Conservation (phyloP, 495 filamentous ascomycete species). For the Aspergillus panamensis region DNA sequence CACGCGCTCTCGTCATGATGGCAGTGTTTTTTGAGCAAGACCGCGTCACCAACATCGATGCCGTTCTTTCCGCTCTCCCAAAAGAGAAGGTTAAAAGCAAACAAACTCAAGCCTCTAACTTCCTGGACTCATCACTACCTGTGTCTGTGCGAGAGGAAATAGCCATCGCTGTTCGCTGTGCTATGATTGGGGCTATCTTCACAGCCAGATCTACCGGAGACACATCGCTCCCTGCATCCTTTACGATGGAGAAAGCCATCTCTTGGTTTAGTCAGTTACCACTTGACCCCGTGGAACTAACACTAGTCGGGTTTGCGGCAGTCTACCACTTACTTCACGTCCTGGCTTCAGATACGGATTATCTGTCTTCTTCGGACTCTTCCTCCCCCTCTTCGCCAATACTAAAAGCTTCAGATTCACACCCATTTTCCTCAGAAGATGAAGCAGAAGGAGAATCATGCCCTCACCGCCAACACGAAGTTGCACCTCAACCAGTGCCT, state of each 20-base stretch:
- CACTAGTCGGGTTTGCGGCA: constrained; percentile 73
- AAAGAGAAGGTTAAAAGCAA: constrained; percentile 37
- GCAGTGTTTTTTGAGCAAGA: constrained; percentile 46
- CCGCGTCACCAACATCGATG: constrained; percentile 44
- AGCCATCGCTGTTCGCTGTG: constrained; percentile 69
- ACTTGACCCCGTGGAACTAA: constrained; percentile 50
- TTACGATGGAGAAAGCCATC: constrained; percentile 43
- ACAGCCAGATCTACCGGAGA: constrained; percentile 36
- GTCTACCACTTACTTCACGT: constrained; percentile 67
- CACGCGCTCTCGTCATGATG: constrained; percentile 72
- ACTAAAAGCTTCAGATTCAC: constrained; percentile 13
- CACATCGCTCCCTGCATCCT: constrained; percentile 31
- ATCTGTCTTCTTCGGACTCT: constrained; percentile 39
- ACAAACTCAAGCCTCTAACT: constrained; percentile 33
- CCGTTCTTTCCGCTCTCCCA: constrained; percentile 49
- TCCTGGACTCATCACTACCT: constrained; percentile 47
- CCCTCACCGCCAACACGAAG: constrained; percentile 9
- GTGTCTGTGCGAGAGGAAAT: constrained; percentile 60
- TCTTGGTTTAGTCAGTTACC: constrained; percentile 45
- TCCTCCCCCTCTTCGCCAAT: constrained; percentile 27
- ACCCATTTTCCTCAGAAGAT: constrained; percentile 30
- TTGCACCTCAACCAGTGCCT: constrained; percentile 31
- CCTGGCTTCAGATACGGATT: constrained; percentile 51
- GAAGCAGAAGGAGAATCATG: constrained; percentile 33
- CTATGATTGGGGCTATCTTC: constrained; percentile 73